These are phyloP conservation scores for Apiospora kogelbergensis DNA, from an alignment of 2,329 filamentous ascomycete genomes.

Conservation along the genomic window DNA sequence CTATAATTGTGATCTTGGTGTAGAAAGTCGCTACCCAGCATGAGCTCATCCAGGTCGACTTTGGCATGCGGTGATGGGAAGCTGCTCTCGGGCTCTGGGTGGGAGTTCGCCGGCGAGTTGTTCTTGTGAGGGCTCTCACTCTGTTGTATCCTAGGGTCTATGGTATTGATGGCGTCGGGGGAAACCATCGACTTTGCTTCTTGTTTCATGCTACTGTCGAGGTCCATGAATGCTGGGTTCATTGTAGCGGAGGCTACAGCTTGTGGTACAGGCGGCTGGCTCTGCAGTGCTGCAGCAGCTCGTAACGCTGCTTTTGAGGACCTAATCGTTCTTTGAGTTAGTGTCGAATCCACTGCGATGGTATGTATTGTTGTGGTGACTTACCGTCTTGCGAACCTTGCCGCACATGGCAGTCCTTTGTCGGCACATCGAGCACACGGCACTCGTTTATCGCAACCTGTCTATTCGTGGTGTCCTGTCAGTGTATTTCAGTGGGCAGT, in stretches of 20 bases:
- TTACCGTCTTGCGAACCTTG: slow-evolving; percentile 45
- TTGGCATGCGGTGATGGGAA: slow-evolving; percentile 38
- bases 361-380: neutral
- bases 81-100: slow-evolving; percentile 31
- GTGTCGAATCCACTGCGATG: neutral
- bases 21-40: slow-evolving; percentile 37
- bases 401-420: slow-evolving; percentile 47
- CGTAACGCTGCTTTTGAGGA: slow-evolving; percentile 48
- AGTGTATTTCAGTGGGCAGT: neutral
- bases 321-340: slow-evolving; percentile 22
- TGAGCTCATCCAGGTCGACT: slow-evolving; percentile 43
- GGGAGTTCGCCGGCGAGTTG: slow-evolving; percentile 32
- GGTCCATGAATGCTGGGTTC: slow-evolving; percentile 38
- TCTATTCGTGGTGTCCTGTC: slow-evolving; percentile 33
- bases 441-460: slow-evolving; percentile 49
- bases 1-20: slow-evolving; percentile 38
- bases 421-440: slow-evolving; percentile 50
- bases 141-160: slow-evolving; percentile 33
- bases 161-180: slow-evolving; percentile 25
- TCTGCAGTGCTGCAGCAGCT: slow-evolving; percentile 37
- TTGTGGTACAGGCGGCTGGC: slow-evolving; percentile 18
- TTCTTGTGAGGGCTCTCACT: slow-evolving; percentile 26
- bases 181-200: slow-evolving; percentile 29
- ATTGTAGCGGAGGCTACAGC: slow-evolving; percentile 25
- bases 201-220: slow-evolving; percentile 28